Evolutionary conservation across 768 basidiomycete species (phyloP).

Genomic region (Mycena latifolia): DNA sequence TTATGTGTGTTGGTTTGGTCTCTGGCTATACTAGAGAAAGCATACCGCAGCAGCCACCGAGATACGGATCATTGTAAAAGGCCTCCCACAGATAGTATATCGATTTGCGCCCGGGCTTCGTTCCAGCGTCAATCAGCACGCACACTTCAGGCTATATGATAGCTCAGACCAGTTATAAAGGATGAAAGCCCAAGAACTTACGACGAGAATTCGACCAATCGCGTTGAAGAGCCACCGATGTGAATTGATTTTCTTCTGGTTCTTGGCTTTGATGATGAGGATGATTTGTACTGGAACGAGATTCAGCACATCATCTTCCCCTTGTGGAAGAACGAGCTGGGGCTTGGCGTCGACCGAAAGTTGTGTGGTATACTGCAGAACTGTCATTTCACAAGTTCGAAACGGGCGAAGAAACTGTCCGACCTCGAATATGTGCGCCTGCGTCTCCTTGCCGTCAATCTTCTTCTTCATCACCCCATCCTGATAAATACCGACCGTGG

Average conservation of each 20-base stretch:
- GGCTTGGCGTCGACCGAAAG: conserved; percentile 92
- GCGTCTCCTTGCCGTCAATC: conserved; percentile 87
- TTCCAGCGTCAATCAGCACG: conserved; percentile 94
- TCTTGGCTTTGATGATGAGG: conserved; percentile 90
- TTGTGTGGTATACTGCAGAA: conserved; percentile 90
- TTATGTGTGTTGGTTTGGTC: conserved; percentile 5
- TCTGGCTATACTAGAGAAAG: neutral
- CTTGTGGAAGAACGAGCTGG: conserved; percentile 88
- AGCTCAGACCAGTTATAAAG: conserved; percentile 16
- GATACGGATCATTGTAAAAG: conserved; percentile 80
- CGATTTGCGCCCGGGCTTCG: conserved; percentile 95
- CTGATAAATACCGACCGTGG: conserved; percentile 93
- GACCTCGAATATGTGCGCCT: conserved; percentile 96
- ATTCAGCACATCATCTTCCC: conserved; percentile 89
- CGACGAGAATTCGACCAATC: conserved; percentile 84
- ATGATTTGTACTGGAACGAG: conserved; percentile 94
- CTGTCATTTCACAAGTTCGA: conserved; percentile 1
- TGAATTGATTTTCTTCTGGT: conserved; percentile 95
- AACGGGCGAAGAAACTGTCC: conserved; percentile 17
- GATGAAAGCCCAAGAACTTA: conserved; percentile 43
- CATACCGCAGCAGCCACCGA: conserved; percentile 88
- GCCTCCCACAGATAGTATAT: conserved; percentile 97
- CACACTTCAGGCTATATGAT: conserved; percentile 83
- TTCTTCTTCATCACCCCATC: conserved; percentile 96
- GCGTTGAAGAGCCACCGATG: conserved; percentile 98